These are phyloP conservation scores for Suhomyces pyralidae DNA, from an alignment of 805 yeast species.

Conservation along the genomic window DNA sequence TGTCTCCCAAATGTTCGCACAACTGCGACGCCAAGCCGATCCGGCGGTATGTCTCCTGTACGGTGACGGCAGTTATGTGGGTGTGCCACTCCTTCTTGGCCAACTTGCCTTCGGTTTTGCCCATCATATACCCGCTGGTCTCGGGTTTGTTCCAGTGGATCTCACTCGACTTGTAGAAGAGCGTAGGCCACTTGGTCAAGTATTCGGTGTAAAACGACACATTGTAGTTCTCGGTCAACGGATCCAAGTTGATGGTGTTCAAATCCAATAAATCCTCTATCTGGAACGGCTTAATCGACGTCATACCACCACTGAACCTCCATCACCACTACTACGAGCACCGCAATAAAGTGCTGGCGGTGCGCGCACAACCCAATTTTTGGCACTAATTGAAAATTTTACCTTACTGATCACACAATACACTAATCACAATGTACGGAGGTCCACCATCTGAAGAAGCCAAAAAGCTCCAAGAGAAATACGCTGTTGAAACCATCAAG, in stretches of 20 bases:
- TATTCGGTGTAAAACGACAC: conserved; percentile 81
- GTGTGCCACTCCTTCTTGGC: conserved; percentile 84
- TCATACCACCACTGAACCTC: conserved; percentile 50
- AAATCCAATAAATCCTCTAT: conserved; percentile 77
- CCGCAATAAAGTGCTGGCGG: not conserved
- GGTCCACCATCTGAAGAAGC: conserved; percentile 63
- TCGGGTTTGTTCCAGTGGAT: conserved; percentile 19
- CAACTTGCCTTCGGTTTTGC: conserved; percentile 84
- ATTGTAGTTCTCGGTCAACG: conserved; percentile 88
- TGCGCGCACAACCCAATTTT: not conserved
- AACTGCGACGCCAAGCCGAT: conserved; percentile 81
- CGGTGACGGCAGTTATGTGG: conserved; percentile 94
- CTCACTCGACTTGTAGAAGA: conserved; percentile 74
- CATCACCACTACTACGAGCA: not conserved
- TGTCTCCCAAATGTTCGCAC: conserved; percentile 68
- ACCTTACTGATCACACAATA: not conserved
- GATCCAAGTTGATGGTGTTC: conserved; percentile 79
- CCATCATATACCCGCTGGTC: conserved; percentile 81
- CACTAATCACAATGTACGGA: conserved; percentile 36
- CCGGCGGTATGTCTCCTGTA: conserved; percentile 76
- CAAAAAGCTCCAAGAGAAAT: conserved; percentile 62
- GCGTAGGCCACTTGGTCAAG: conserved; percentile 79
- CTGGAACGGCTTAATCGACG: conserved; percentile 82
- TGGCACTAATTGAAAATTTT: not conserved
- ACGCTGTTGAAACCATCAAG: conserved; percentile 55